Percentiles rank a stretch among this genome's conserved stretches.
These are phyloP conservation scores for Tylopilus vinaceipallidus DNA, from an alignment of 768 basidiomycete species.

Conservation along the genomic window DNA sequence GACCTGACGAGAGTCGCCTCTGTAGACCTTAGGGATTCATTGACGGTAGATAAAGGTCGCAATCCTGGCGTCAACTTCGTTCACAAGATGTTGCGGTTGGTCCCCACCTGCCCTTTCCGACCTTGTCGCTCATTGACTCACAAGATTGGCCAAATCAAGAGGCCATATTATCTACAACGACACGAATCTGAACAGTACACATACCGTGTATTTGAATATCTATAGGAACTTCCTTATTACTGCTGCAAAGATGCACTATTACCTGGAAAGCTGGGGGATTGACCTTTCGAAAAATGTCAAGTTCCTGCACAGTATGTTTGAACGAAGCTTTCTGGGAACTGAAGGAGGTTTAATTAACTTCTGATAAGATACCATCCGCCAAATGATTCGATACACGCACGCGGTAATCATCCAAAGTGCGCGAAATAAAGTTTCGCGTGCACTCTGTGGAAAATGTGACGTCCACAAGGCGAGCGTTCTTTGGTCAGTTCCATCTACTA, in stretches of 20 bases:
- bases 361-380: conserved; percentile 56
- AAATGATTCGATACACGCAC: conserved; percentile 57
- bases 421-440: conserved; percentile 38
- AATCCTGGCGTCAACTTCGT: conserved; percentile 63
- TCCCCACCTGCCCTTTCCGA: conserved; percentile 2
- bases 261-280: conserved; percentile 63
- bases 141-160: conserved; percentile 68
- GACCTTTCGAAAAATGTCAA: conserved; percentile 40
- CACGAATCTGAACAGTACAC: conserved; percentile 57
- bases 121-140: conserved; percentile 5
- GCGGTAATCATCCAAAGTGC: conserved; percentile 49
- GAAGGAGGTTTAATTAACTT: not conserved
- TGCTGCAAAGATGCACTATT: conserved; percentile 85
- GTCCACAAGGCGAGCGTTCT: conserved; percentile 50
- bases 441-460: conserved; percentile 38
- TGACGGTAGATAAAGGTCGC: conserved; percentile 69
- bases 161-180: conserved; percentile 84
- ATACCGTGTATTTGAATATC: conserved; percentile 72
- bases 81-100: conserved; percentile 75
- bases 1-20: not conserved
- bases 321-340: not conserved
- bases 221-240: conserved; percentile 82
- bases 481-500: conserved; percentile 50
- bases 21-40: conserved; percentile 60
- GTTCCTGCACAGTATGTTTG: conserved; percentile 55